These are phyloP conservation scores for Tardiomyces digboiensis DNA, from an alignment of 1,139 yeast genomes.

Conservation along the genomic window DNA sequence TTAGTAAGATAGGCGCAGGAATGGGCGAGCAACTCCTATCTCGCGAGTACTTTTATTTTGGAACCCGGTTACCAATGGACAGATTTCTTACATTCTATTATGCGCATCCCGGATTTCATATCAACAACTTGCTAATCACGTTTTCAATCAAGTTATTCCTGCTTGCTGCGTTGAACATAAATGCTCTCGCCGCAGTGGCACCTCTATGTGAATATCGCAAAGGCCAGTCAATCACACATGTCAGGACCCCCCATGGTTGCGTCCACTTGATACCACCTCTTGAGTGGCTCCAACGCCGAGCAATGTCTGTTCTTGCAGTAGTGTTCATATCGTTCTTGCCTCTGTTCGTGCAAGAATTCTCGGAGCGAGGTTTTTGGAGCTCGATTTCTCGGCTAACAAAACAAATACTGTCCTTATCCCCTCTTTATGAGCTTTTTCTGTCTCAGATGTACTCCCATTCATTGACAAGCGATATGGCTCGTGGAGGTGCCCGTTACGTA, in stretches of 20 bases:
- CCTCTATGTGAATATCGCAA: conserved; percentile 43
- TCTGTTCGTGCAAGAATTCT: conserved; percentile 63
- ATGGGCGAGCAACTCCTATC: conserved; percentile 94
- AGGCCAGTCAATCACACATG: conserved; percentile 14
- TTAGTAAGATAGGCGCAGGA: conserved; percentile 87
- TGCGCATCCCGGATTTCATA: conserved; percentile 89
- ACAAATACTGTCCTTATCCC: conserved; percentile 68
- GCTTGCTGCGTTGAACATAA: conserved; percentile 56
- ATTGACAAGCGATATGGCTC: conserved; percentile 52
- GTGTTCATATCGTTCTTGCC: conserved; percentile 82
- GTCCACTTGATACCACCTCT: conserved; percentile 64
- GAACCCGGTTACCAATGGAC: conserved; percentile 71
- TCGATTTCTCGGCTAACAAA: conserved; percentile 49
- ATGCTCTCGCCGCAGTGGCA: conserved; percentile 35
- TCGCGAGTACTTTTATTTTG: conserved; percentile 74
- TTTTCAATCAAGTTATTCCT: conserved; percentile 65
- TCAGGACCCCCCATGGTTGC: conserved; percentile 42
- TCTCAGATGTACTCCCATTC: conserved; percentile 77
- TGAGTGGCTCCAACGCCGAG: conserved; percentile 75
- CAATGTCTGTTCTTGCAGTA: conserved; percentile 72
- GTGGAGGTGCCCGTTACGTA: conserved; percentile 80
- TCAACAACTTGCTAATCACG: conserved; percentile 72
- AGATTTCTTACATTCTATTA: conserved; percentile 76
- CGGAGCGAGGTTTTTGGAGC: conserved; percentile 64
- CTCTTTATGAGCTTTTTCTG: conserved; percentile 83